phyloP scores from a whole-genome alignment of 441 rosid species.

The Biscutella laevigata region DNA sequence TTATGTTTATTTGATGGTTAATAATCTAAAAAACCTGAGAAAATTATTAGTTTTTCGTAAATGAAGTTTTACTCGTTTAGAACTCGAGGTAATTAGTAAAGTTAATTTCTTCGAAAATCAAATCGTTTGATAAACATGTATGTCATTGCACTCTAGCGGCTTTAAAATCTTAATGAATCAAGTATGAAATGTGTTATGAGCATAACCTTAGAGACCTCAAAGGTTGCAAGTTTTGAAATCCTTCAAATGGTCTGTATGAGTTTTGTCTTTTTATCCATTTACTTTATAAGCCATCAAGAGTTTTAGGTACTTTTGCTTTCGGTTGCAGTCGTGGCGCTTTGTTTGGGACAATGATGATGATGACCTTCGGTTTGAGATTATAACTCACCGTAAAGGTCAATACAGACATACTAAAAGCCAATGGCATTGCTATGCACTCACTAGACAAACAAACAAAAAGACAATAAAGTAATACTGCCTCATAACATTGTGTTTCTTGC shows the following conservation, averaged over 20 bases:
- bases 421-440: constrained; percentile 24
- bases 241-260: too few species aligned
- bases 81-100: too few species aligned
- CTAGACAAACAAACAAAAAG: constrained; percentile 28
- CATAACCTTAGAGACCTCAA: neutral
- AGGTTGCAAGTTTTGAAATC: too few species aligned
- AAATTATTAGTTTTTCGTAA: too few species aligned
- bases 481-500: constrained; percentile 11
- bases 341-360: constrained; percentile 26
- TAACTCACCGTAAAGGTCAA: constrained; percentile 22
- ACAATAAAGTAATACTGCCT: constrained; percentile 18
- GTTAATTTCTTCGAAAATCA: neutral
- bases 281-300: constrained; percentile 17
- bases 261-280: constrained; percentile 12
- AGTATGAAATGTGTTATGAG: neutral
- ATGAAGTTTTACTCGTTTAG: too few species aligned
- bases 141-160: neutral
- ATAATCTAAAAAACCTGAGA: too few species aligned
- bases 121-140: neutral
- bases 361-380: constrained; percentile 22
- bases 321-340: constrained; percentile 27
- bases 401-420: constrained; percentile 22
- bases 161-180: neutral
- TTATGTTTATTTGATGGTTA: too few species aligned
- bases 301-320: constrained; percentile 23